A percentile compares a stretch with the other conserved stretches of the same genome.
These are phyloP conservation scores for Artemisia argyi DNA, from an alignment of 129 eudicot species.

Conservation along the genomic window DNA sequence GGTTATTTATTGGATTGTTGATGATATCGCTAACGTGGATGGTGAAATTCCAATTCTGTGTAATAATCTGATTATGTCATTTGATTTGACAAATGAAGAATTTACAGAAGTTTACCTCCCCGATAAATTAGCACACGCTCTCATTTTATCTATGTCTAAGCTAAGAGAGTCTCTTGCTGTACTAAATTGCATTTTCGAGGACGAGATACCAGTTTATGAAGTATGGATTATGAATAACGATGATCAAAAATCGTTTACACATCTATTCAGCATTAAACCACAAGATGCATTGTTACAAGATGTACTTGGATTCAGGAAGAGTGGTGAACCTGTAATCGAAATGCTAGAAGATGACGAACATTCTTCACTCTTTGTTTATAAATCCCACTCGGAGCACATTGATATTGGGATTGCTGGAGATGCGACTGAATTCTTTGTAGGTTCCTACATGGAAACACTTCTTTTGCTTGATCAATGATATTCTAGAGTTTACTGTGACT, in stretches of 20 bases:
- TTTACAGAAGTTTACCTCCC: neutral
- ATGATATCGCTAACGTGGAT: neutral
- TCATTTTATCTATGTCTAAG: neutral
- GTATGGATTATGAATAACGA: neutral
- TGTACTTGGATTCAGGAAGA: neutral
- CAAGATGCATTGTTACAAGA: neutral
- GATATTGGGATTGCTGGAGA: neutral
- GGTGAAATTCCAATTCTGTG: neutral
- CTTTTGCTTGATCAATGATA: neutral
- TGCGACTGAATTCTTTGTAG: neutral
- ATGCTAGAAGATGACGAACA: neutral
- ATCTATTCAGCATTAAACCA: neutral
- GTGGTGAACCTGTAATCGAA: neutral
- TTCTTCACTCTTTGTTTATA: neutral
- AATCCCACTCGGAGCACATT: neutral
- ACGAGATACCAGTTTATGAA: neutral
- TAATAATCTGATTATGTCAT: neutral
- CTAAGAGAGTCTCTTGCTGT: neutral
- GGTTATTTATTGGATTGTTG: neutral
- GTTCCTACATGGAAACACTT: constrained; percentile 10
- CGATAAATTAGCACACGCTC: neutral
- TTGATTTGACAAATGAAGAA: neutral
- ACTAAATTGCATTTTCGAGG: neutral
- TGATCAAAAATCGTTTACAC: neutral
- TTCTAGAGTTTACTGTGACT: neutral